Evolutionary conservation across 148 eudicot species (phyloP), one percentile per base, ranked within the genome.

Genomic region (Spergularia marina): DNA sequence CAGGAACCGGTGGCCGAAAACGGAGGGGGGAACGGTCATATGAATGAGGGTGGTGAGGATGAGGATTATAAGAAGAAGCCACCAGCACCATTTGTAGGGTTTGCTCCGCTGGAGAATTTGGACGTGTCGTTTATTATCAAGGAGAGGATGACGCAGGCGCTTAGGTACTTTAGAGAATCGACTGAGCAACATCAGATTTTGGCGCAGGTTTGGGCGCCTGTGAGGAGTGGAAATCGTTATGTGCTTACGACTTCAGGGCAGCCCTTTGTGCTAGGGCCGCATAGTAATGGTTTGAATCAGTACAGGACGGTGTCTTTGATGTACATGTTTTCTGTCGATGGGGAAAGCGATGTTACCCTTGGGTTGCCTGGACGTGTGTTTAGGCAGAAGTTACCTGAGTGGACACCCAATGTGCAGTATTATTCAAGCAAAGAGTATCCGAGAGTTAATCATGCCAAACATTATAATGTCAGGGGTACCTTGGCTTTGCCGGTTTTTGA

Each of bases 351-450:
- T 10, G 88, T 80, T 66, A 76, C 72, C 59, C 93, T 94, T 14
- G 98, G 97, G 68, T 87, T 92, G 20, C 98, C 98, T 56, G 98
- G 96, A 20, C 98, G 98, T 78, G 98, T 95, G 18, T 95, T 87
- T 74, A 69, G 83, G 68, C 91, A 95, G 64, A 95, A 90, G 75
- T 72, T 92, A 77, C 98, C 97, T 0, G 98, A 95, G 80, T 95
- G 98, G 98, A 85, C 96, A 40, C 97, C 97, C 0, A 80, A 95
- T 85, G 98, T 95, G 83, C 98, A 91, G 83, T 94, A 87, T 74
- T 94, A 94, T 77, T 84, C 97, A 17, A 89, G 91, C 75, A 88
- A 88, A 74, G 98, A 90, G 68, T 92, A 86, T 74, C 86, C 85
- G 0, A 85, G 96, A 53, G 91, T 86, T 55, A 71, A 78, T 76